Conservation (phyloP, 192 early-diverging fungal genomes). For the Globomyces pollinis-pini region DNA sequence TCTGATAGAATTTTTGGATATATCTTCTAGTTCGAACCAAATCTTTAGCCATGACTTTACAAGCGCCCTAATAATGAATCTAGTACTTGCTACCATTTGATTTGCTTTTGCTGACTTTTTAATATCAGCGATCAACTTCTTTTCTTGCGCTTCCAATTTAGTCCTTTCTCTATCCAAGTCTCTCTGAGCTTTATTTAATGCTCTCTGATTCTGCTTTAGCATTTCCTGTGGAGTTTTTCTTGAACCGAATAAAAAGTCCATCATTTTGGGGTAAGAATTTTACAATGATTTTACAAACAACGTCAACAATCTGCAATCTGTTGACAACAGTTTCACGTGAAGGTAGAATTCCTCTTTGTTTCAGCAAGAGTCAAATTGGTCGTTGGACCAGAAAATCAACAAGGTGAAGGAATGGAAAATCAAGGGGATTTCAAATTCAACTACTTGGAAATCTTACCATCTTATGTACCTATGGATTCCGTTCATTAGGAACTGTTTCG, state of each 20-base stretch:
- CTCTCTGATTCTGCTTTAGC: constrained; percentile 85
- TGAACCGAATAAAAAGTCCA: constrained; percentile 41
- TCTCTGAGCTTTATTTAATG: constrained; percentile 77
- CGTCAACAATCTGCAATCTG: too few species aligned
- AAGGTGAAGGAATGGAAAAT: too few species aligned
- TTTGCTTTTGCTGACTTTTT: constrained; percentile 85
- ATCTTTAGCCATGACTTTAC: constrained; percentile 97
- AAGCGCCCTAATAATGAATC: constrained; percentile 49
- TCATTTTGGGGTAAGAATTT: constrained; percentile 11
- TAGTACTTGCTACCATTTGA: constrained; percentile 75
- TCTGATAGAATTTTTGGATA: constrained; percentile 93
- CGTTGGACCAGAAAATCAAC: too few species aligned
- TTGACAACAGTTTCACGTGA: too few species aligned
- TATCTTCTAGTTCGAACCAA: constrained; percentile 88
- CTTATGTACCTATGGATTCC: too few species aligned
- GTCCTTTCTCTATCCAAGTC: constrained; percentile 84
- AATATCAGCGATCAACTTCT: constrained; percentile 89
- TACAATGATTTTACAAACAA: too few species aligned
- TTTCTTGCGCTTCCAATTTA: constrained; percentile 90
- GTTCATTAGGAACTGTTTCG: too few species aligned
- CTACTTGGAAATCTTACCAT: too few species aligned
- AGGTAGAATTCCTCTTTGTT: too few species aligned
- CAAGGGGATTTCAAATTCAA: too few species aligned
- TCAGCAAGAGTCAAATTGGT: too few species aligned
- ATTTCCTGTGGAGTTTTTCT: constrained; percentile 81